Percentiles rank a stretch among this genome's conserved stretches.
Conservation (phyloP, 2,329 filamentous ascomycete genomes). For the Venturia aucupariae region DNA sequence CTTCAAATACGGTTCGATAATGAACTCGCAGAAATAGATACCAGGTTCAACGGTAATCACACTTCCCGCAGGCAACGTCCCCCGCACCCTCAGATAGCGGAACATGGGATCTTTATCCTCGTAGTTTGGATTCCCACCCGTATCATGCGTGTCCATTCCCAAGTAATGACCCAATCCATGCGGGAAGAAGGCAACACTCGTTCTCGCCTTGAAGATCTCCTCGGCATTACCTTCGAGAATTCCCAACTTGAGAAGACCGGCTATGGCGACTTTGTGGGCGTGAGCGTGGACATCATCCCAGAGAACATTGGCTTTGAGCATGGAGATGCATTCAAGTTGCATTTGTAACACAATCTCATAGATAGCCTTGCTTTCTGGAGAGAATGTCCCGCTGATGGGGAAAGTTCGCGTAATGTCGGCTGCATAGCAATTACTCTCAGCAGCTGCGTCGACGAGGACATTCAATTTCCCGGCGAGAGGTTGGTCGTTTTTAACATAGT, state of each 20-base stretch:
- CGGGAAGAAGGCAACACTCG: slow-evolving; percentile 41
- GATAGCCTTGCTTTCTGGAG: slow-evolving; percentile 38
- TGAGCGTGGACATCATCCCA: slow-evolving; percentile 77
- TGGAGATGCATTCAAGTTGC: slow-evolving; percentile 68
- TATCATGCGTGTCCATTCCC: slow-evolving; percentile 45
- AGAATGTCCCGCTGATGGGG: slow-evolving; percentile 57
- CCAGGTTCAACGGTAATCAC: slow-evolving; percentile 95
- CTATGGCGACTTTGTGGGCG: slow-evolving; percentile 74
- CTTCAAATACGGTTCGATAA: slow-evolving; percentile 61
- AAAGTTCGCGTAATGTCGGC: slow-evolving; percentile 74
- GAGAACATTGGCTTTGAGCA: slow-evolving; percentile 61
- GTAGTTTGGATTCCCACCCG: slow-evolving; percentile 40
- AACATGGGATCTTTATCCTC: slow-evolving; percentile 75
- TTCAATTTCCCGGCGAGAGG: slow-evolving; percentile 54
- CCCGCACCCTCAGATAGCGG: slow-evolving; percentile 72
- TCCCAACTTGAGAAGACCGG: slow-evolving; percentile 65
- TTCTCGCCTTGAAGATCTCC: slow-evolving; percentile 35
- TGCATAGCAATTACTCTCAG: slow-evolving; percentile 40
- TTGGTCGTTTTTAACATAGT: slow-evolving; percentile 57
- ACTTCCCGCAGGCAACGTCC: slow-evolving; percentile 62
- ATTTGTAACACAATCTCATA: slow-evolving; percentile 80
- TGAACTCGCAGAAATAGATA: slow-evolving; percentile 66
- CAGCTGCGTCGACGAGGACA: slow-evolving; percentile 75
- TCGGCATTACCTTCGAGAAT: slow-evolving; percentile 56
- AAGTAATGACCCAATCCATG: slow-evolving; percentile 43